Percentiles rank a stretch among this genome's conserved stretches.
These are phyloP conservation scores for Solanum tarapatanum DNA, from an alignment of 257 asterid genomes.

Conservation along the genomic window DNA sequence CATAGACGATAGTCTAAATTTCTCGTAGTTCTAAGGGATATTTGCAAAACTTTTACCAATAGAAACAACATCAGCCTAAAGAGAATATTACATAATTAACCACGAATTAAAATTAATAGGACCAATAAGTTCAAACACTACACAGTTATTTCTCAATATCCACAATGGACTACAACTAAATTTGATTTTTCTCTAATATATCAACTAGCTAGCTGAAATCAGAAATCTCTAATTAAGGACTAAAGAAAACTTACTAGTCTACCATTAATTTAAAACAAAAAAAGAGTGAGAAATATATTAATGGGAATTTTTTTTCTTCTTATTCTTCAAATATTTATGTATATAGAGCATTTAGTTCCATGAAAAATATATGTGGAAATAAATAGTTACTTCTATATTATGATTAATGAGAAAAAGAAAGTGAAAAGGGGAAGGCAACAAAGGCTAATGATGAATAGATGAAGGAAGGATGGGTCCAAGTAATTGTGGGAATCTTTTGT, in stretches of 20 bases:
- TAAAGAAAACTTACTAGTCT: neutral
- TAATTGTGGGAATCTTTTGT: constrained; percentile 36
- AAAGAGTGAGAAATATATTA: neutral
- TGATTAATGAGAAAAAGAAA: neutral
- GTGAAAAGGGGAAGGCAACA: constrained; percentile 13
- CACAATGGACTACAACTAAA: neutral
- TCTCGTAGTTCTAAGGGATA: neutral
- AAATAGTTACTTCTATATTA: neutral
- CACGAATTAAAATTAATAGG: neutral
- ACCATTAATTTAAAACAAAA: neutral
- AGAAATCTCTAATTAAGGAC: neutral
- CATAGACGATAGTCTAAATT: too few relatives aligned
- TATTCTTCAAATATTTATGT: neutral
- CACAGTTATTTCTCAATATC: neutral
- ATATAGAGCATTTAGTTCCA: neutral
- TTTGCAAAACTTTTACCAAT: neutral
- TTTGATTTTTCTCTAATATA: fast-evolving
- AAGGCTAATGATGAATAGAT: constrained; percentile 54
- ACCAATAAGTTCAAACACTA: neutral
- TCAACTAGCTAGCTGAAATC: neutral
- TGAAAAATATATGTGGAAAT: neutral
- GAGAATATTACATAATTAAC: neutral
- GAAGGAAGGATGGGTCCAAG: constrained; percentile 45
- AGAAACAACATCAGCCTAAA: neutral
- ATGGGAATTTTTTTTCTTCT: neutral